Conservation (phyloP, 1,139 yeast genomes). For the Kodamaea ohmeri region DNA sequence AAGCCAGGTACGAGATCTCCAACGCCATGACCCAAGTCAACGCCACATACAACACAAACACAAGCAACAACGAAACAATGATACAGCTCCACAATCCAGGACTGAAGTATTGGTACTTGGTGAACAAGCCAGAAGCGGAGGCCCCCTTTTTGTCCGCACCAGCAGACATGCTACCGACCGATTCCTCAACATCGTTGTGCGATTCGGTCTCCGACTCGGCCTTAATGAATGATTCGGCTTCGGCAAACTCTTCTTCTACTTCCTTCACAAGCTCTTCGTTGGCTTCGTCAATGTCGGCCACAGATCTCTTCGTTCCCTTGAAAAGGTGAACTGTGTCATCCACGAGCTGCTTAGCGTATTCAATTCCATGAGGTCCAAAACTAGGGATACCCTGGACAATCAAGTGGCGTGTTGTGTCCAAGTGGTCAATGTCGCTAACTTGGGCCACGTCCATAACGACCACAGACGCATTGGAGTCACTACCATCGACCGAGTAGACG, state of each 20-base stretch:
- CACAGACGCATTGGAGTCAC: conserved; percentile 8
- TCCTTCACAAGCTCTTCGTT: conserved; percentile 24
- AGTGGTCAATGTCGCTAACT: conserved; percentile 18
- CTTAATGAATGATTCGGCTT: conserved; percentile 33
- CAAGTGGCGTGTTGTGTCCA: conserved; percentile 14
- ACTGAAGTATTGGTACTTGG: conserved; percentile 43
- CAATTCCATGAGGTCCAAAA: conserved; percentile 22
- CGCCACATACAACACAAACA: conserved; percentile 52
- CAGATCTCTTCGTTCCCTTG: conserved; percentile 11
- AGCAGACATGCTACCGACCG: conserved; percentile 2
- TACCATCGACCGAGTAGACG: conserved; percentile 6
- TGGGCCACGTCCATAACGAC: conserved; percentile 25
- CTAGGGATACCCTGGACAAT: conserved; percentile 34
- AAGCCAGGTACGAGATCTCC: conserved; percentile 68
- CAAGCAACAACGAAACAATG: conserved; percentile 53
- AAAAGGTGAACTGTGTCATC: conserved; percentile 20
- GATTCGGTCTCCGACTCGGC: conserved; percentile 21
- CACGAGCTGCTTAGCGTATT: conserved; percentile 22
- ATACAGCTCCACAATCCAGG: conserved; percentile 67
- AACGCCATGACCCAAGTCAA: conserved; percentile 59
- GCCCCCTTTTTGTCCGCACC: conserved; percentile 7
- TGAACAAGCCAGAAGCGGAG: conserved; percentile 25
- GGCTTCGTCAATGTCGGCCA: conserved; percentile 11
- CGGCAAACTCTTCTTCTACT: conserved; percentile 33
- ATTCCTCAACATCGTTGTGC: too few species aligned